Percentiles rank a stretch among this genome's conserved stretches.
Evolutionary conservation across 129 eudicot species (phyloP).

Genomic region (Lactuca saligna): DNA sequence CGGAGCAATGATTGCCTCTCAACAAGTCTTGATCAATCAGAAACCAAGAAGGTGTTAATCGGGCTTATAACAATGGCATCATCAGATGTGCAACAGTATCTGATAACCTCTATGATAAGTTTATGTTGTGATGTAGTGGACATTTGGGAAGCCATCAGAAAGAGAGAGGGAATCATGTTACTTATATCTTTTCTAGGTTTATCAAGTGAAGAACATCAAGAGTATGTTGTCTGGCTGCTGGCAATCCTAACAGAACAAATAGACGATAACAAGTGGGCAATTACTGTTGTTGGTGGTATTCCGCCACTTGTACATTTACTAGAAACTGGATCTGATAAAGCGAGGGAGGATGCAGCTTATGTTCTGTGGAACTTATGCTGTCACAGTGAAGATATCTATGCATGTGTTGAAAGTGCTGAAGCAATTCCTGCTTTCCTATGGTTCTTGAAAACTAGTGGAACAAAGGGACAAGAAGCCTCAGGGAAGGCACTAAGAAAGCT

Average conservation of each 20-base stretch:
- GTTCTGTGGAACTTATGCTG: conserved; percentile 8
- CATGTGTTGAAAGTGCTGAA: conserved; percentile 73
- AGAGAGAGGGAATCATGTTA: conserved; percentile 43
- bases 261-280: conserved; percentile 90
- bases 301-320: conserved; percentile 72
- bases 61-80: conserved; percentile 67
- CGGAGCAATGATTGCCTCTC: conserved; percentile 58
- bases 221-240: conserved; percentile 60
- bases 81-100: conserved; percentile 32
- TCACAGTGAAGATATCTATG: conserved; percentile 71
- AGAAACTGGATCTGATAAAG: conserved; percentile 42
- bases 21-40: conserved; percentile 44
- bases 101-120: conserved; percentile 45
- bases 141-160: conserved; percentile 72
- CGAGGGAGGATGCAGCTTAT: no score
- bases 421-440: conserved; percentile 69
- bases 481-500: conserved; percentile 60
- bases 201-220: conserved; percentile 80
- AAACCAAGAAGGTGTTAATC: conserved; percentile 56
- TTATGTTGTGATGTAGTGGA: conserved; percentile 58
- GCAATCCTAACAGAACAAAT: conserved; percentile 59
- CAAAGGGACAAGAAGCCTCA: conserved; percentile 67
- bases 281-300: conserved; percentile 85
- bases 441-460: conserved; percentile 67
- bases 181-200: conserved; percentile 57